Conservation (phyloP, 139 green algal genomes). For the Pleodorina starrii region DNA sequence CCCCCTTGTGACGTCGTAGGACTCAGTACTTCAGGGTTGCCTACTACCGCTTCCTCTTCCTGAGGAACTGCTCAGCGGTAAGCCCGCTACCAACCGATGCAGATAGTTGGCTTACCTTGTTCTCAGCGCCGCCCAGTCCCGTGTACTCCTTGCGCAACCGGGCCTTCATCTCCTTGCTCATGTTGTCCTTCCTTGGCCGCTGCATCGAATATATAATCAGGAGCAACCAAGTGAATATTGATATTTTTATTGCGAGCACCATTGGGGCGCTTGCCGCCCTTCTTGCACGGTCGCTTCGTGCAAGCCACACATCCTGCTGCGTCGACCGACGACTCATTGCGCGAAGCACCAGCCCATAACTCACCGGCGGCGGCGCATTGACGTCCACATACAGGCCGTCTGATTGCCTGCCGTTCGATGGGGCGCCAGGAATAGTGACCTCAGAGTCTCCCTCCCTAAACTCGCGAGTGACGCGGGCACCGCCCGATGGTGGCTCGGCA, state of each 20-base stretch:
- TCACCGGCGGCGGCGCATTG: not conserved
- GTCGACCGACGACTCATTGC: not conserved
- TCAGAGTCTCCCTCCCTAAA: conserved; percentile 22
- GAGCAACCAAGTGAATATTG: not conserved
- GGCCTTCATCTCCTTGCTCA: conserved; percentile 76
- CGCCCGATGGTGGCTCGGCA: conserved; percentile 19
- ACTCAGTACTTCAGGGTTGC: too few species aligned
- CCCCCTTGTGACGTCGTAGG: too few species aligned
- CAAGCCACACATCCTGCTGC: conserved; percentile 15
- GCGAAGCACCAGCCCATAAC: not conserved
- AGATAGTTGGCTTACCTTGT: conserved; percentile 70
- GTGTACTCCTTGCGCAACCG: conserved; percentile 74
- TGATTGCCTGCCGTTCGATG: not conserved
- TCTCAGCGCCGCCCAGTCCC: conserved; percentile 69
- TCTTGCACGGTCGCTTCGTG: conserved; percentile 2
- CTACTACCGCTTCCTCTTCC: too few species aligned
- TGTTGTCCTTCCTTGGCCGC: conserved; percentile 53
- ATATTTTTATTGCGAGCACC: too few species aligned
- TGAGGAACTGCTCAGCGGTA: too few species aligned
- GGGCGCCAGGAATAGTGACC: not conserved
- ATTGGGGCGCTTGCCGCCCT: too few species aligned
- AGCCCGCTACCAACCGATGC: too few species aligned
- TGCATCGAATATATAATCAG: not conserved
- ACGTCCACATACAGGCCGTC: conserved; percentile 33
- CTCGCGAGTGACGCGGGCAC: conserved; percentile 18